phyloP scores from a whole-genome alignment of 352 stramenopile genomes.

The Globisporangium splendens region DNA sequence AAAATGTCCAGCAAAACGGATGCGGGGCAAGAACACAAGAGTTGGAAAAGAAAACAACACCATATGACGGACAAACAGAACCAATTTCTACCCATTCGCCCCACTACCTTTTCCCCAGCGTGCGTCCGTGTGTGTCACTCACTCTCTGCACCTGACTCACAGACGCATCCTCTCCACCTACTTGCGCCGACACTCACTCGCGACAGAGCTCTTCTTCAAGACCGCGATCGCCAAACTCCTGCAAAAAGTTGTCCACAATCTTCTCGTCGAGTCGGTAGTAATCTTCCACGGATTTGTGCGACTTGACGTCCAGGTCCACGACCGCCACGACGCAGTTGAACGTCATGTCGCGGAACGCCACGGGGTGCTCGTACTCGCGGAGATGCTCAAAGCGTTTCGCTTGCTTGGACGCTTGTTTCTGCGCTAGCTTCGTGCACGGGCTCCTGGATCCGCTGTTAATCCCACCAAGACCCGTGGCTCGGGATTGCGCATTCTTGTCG shows the following conservation, averaged over 20 bases:
- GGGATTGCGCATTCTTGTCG: slow-evolving; percentile 15
- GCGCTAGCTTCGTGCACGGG: slow-evolving; percentile 6
- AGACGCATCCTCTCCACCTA: neutral
- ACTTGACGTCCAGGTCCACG: slow-evolving; percentile 86
- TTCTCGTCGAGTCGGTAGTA: slow-evolving; percentile 82
- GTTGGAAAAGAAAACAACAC: too few species aligned
- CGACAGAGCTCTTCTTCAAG: slow-evolving; percentile 29
- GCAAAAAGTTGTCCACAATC: slow-evolving; percentile 62
- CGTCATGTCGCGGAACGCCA: slow-evolving; percentile 57
- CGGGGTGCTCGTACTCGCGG: slow-evolving; percentile 59
- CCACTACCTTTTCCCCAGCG: too few species aligned
- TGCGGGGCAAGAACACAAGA: too few species aligned
- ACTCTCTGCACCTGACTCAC: neutral
- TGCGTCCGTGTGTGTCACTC: neutral
- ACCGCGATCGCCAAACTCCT: slow-evolving; percentile 33
- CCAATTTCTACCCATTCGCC: too few species aligned
- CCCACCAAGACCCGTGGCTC: slow-evolving; percentile 6
- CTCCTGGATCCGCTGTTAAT: slow-evolving; percentile 2
- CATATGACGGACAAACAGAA: too few species aligned
- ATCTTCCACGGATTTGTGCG: slow-evolving; percentile 80
- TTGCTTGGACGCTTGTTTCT: neutral
- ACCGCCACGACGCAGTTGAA: slow-evolving; percentile 82
- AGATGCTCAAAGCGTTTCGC: slow-evolving; percentile 56
- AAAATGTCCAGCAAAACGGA: too few species aligned
- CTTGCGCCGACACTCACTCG: slow-evolving; percentile 33